Base-by-base conservation (phyloP, 345 rosid species). In the Capsella bursapastoris region DNA sequence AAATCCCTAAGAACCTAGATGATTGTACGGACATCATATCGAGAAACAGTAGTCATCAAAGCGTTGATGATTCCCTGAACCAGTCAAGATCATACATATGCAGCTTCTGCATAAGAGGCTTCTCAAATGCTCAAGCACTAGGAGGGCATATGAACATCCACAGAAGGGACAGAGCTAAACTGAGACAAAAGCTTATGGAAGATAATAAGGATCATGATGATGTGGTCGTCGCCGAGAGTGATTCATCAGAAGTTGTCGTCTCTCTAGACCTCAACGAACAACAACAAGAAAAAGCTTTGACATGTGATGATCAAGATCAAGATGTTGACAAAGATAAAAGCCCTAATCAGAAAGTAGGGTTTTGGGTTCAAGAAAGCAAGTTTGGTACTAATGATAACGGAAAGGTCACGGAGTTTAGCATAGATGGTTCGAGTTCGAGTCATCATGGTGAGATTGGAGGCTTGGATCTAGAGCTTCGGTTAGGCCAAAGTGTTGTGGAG, bases 131-230 rank as follows among this genome's bases (percentile, higher is more conserved):
- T 37, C 98, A 90, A 73, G 98, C 97, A 60, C 80, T 93, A 8
- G 98, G 98, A 1, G 97, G 97, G 4, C 98, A 93, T 83, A 90
- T 93, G 98, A 93, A 93, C 72, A 89, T 93, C 62, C 97, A 93
- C 73, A 84, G 98, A 62, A 84, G 83, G 82, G 89, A 90, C 82
- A 90, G 87, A 75, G 91, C 87, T 65, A 87, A 82, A 73, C 85
- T 87, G 77, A 88, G 85, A 70, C 83, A 84, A 53, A 32, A 74
- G 53, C 69, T 87, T 13, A 64, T 50, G 51, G 78, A 81, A 64
- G 80, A 64, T 47, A 44, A 28, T 25, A 64, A 64, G 12, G 69
- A 78, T 25, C 72, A 41, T 43, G 69, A 78, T 25, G 76, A 41
- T 43, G 64, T 43, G 35, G 63, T 71, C 50, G 63, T 71, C 50